Conservation (phyloP, 805 yeast genomes). For the Kurtzmaniella fragi region DNA sequence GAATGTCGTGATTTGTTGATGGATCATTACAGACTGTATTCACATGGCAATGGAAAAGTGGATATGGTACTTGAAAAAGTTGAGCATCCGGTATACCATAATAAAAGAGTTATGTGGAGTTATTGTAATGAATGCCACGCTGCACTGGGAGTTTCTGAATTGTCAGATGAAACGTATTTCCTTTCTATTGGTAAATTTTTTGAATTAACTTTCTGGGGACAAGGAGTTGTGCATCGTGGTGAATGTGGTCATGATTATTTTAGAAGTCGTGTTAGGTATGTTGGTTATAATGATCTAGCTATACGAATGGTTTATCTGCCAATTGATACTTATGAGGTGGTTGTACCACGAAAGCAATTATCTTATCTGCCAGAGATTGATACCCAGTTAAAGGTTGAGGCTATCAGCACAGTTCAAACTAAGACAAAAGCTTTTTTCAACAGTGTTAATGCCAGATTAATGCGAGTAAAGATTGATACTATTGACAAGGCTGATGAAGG, state of each 20-base stretch:
- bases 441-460: conserved; percentile 64
- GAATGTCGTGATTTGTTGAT: conserved; percentile 71
- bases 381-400: conserved; percentile 61
- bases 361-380: conserved; percentile 70
- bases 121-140: conserved; percentile 75
- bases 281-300: conserved; percentile 73
- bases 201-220: conserved; percentile 75
- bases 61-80: conserved; percentile 66
- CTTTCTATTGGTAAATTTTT: conserved; percentile 90
- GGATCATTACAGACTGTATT: conserved; percentile 83
- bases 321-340: conserved; percentile 73
- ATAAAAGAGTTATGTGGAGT: conserved; percentile 86
- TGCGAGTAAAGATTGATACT: conserved; percentile 71
- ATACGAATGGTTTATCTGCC: conserved; percentile 73
- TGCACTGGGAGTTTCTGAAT: conserved; percentile 69
- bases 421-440: conserved; percentile 61
- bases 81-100: conserved; percentile 14
- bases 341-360: conserved; percentile 68
- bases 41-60: conserved; percentile 79
- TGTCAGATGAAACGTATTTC: conserved; percentile 86
- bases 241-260: conserved; percentile 78
- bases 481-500: conserved; percentile 72
- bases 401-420: conserved; percentile 47
- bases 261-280: conserved; percentile 76
- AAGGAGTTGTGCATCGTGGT: conserved; percentile 14